These are phyloP conservation scores for Tetrapyrgos nigripes DNA, from an alignment of 1,284 basidiomycete genomes.

Conservation along the genomic window DNA sequence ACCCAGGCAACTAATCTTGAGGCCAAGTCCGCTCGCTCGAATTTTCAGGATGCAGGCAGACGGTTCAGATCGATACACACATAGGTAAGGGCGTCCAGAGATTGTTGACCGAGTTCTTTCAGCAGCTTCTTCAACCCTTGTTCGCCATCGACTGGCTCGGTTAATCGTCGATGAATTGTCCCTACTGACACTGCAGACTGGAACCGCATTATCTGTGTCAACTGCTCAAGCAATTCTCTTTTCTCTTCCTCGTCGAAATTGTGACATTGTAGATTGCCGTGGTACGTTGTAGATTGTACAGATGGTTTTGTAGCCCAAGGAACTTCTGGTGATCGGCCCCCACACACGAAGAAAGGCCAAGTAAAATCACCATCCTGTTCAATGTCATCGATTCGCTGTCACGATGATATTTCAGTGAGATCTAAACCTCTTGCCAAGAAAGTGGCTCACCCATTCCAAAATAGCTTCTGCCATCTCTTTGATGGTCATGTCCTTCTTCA, in stretches of 20 bases:
- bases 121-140: neutral
- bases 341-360: neutral
- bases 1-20: neutral
- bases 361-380: neutral
- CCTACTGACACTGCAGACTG: too few species aligned
- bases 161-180: too few species aligned
- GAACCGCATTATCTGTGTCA: too few species aligned
- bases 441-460: neutral
- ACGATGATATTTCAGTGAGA: neutral
- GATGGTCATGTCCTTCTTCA: neutral
- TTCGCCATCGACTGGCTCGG: too few species aligned
- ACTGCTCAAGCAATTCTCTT: neutral
- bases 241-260: neutral
- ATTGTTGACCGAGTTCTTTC: neutral
- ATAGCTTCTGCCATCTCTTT: neutral
- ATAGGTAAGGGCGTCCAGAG: neutral
- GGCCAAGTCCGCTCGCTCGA: neutral
- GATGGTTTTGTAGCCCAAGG: too few species aligned
- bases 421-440: too few species aligned
- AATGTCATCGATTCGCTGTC: neutral
- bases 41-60: neutral
- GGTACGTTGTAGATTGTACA: too few species aligned
- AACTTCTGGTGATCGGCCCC: neutral
- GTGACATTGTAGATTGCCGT: too few species aligned
- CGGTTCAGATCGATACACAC: neutral